phyloP scores from a whole-genome alignment of 2,329 filamentous ascomycete species.

The Coniochaeta hoffmannii region DNA sequence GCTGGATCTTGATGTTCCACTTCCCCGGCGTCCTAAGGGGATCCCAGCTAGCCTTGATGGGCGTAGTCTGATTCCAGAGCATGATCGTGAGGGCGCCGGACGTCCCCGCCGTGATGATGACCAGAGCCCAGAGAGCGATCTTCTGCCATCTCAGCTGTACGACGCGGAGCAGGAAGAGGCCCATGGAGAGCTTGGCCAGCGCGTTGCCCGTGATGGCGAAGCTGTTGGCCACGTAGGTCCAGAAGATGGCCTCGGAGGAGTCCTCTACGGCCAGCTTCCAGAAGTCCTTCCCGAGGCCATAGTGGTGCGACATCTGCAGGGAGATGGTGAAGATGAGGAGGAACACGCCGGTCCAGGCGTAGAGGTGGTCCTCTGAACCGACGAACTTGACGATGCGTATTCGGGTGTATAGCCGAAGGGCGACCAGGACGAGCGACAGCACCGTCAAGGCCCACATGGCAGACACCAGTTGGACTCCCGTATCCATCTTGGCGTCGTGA shows the following conservation, averaged over 20 bases:
- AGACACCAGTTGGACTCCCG: constrained; percentile 22
- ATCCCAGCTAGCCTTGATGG: constrained; percentile 27
- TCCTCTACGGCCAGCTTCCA: constrained; percentile 22
- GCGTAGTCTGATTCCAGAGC: constrained; percentile 31
- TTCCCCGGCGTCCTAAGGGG: constrained; percentile 24
- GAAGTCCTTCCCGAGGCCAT: constrained; percentile 25
- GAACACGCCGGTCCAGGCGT: constrained; percentile 25
- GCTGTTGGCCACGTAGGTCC: constrained; percentile 29
- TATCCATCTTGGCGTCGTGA: constrained; percentile 18
- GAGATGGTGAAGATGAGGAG: constrained; percentile 24
- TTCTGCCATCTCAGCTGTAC: constrained; percentile 27
- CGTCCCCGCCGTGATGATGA: constrained; percentile 22
- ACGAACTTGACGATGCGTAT: constrained; percentile 26
- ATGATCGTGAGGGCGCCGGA: constrained; percentile 24
- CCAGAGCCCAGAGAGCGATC: constrained; percentile 23
- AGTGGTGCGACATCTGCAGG: constrained; percentile 26
- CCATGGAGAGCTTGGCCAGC: constrained; percentile 30
- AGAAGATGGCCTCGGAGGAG: constrained; percentile 28
- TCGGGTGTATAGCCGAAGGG: constrained; percentile 28
- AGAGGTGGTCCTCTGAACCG: constrained; percentile 28
- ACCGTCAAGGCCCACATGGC: constrained; percentile 28
- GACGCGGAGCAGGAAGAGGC: constrained; percentile 28
- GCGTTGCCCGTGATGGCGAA: constrained; percentile 29
- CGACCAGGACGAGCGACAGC: constrained; percentile 23
- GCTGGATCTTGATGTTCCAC: constrained; percentile 28